phyloP scores from a whole-genome alignment of 352 stramenopile genomes.

The Pythium grandisporangium region DNA sequence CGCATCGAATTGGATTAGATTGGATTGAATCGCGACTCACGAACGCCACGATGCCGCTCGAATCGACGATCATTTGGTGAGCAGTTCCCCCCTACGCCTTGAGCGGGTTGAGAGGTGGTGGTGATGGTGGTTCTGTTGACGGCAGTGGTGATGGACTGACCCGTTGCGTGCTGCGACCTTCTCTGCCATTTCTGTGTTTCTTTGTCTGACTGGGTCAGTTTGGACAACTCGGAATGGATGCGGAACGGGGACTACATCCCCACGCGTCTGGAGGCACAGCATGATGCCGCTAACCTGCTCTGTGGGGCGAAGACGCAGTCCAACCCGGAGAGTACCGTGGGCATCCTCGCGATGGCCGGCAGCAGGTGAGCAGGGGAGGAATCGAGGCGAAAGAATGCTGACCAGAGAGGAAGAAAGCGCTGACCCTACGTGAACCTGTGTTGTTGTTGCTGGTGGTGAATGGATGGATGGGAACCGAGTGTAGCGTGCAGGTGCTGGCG shows the following conservation, averaged over 20 bases:
- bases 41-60: slow-evolving; percentile 70
- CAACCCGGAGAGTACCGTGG: slow-evolving; percentile 98
- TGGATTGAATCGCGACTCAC: no score
- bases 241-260: slow-evolving; percentile 99
- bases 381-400: no score
- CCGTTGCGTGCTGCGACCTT: no score
- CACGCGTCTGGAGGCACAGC: slow-evolving; percentile 95
- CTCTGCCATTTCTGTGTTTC: no score
- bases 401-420: no score
- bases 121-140: background rate
- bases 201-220: no score
- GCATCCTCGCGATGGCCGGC: slow-evolving; percentile 93
- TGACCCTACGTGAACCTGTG: background rate
- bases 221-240: slow-evolving; percentile 99
- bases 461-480: no score
- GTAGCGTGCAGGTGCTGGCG: slow-evolving; percentile 90
- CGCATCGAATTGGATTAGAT: background rate
- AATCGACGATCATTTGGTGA: slow-evolving; percentile 86
- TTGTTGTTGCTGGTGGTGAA: no score
- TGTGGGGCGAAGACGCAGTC: slow-evolving; percentile 95
- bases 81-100: slow-evolving; percentile 5
- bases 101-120: background rate
- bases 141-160: no score
- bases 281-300: slow-evolving; percentile 97
- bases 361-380: slow-evolving; percentile 73